A percentile compares a stretch with the other conserved stretches of the same genome.
Conservation (phyloP, 1,139 yeast genomes). For the Kodamaea plutei region DNA sequence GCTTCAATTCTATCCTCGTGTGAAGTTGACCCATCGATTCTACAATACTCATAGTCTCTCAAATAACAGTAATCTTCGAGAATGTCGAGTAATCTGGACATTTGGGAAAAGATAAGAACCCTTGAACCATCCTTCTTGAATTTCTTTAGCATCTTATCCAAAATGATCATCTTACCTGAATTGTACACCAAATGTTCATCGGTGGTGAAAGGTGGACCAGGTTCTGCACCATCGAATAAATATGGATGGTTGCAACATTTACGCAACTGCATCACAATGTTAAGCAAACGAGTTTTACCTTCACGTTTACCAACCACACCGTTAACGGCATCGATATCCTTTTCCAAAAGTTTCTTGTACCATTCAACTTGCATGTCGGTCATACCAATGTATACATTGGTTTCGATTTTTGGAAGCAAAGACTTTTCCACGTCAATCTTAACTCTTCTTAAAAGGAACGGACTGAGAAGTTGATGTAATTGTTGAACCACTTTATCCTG, state of each 20-base stretch:
- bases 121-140: constrained; percentile 78
- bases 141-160: constrained; percentile 77
- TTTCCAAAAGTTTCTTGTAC: constrained; percentile 85
- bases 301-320: constrained; percentile 87
- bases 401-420: constrained; percentile 82
- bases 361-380: constrained; percentile 89
- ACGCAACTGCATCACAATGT: constrained; percentile 94
- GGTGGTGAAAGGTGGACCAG: constrained; percentile 97
- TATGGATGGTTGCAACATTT: constrained; percentile 98
- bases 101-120: constrained; percentile 89
- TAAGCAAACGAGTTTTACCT: constrained; percentile 82
- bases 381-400: constrained; percentile 90
- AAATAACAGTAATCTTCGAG: constrained; percentile 88
- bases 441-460: constrained; percentile 84
- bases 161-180: constrained; percentile 84
- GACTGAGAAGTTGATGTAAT: constrained; percentile 78
- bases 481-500: constrained; percentile 82
- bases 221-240: constrained; percentile 96
- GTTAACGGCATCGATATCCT: constrained; percentile 94
- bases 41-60: constrained; percentile 79
- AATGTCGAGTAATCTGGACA: constrained; percentile 89
- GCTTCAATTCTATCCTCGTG: constrained; percentile 92
- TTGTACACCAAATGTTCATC: constrained; percentile 89
- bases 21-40: constrained; percentile 93
- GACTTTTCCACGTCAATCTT: constrained; percentile 92